Evolutionary conservation across 768 basidiomycete genomes (phyloP), one percentile per base, ranked within the genome.

Genomic region (Chalciporus piperatus): DNA sequence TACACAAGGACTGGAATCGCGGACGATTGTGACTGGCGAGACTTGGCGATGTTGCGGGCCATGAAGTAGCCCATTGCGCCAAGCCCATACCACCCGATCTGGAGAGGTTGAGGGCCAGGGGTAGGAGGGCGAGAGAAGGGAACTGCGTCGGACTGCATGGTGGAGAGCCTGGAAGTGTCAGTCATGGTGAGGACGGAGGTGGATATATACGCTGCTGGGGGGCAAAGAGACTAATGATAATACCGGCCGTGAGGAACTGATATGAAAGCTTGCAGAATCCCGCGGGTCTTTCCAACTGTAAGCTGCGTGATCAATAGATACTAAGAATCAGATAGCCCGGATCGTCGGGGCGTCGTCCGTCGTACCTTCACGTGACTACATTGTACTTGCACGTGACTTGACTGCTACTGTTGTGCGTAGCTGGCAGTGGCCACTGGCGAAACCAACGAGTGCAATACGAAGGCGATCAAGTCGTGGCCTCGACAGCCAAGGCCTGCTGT

Each of bases 51-150:
- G 67, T 95, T 96, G 33, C 77, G 76, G 6, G 87, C 87, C 87
- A 94, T 93, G 17, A 74, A 67, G 60, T 75, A 80, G 10, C 88
- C 90, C 81, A 92, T 89, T 19, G 80, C 78, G 19, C 86, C 85
- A 14, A 85, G 68, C 4, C 74, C 76, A 58, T 62, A 63, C 60
- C 61, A 67, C 50, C 81, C 83, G 57, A 84, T 63, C 55, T 70
- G 74, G 38, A 66, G 61, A 9, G 67, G 61, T 49, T 67, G 65
- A 6, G 49, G 57, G 6, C 67, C 68, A 0, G 84, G 84, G 1
- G 83, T 82, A 3, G 72, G 56, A 3, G 85, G 84, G 16, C 83
- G 77, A 13, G 84, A 86, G 71, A 80, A 87, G 8, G 80, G 80
- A 13, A 76, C 50, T 16, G 50, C 55, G 22, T 41, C 59, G 33